Conservation (phyloP, 148 eudicot genomes). For the Limonium bicolor region DNA sequence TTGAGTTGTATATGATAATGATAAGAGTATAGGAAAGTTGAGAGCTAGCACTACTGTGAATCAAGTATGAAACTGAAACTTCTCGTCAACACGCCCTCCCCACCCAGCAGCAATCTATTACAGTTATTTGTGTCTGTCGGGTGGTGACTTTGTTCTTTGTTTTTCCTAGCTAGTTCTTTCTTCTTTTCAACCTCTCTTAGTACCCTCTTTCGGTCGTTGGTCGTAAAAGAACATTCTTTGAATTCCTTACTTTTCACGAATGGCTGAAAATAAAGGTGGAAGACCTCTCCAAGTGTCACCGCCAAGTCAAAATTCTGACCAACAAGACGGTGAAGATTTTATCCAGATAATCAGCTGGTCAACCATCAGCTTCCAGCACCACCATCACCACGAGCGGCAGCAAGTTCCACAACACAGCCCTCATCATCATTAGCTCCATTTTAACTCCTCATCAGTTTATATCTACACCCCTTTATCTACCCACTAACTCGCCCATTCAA, state of each 20-base stretch:
- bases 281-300: conserved; percentile 5
- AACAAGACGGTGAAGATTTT: background rate
- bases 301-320: background rate
- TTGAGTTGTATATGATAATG: too few species aligned
- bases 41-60: too few species aligned
- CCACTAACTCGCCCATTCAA: background rate
- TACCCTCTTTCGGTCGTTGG: background rate
- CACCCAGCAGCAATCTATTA: too few species aligned
- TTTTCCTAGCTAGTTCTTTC: background rate
- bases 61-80: too few species aligned
- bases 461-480: background rate
- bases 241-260: background rate
- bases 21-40: too few species aligned
- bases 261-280: conserved; percentile 4
- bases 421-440: too few species aligned
- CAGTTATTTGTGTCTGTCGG: too few species aligned
- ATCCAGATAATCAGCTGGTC: background rate
- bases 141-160: background rate
- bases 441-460: background rate
- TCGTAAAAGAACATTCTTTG: background rate
- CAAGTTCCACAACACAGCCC: too few species aligned
- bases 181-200: background rate
- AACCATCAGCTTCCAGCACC: background rate
- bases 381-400: background rate
- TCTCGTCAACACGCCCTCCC: too few species aligned